phyloP scores from a whole-genome alignment of 352 stramenopile species.

The Globisporangium orthogonon region DNA sequence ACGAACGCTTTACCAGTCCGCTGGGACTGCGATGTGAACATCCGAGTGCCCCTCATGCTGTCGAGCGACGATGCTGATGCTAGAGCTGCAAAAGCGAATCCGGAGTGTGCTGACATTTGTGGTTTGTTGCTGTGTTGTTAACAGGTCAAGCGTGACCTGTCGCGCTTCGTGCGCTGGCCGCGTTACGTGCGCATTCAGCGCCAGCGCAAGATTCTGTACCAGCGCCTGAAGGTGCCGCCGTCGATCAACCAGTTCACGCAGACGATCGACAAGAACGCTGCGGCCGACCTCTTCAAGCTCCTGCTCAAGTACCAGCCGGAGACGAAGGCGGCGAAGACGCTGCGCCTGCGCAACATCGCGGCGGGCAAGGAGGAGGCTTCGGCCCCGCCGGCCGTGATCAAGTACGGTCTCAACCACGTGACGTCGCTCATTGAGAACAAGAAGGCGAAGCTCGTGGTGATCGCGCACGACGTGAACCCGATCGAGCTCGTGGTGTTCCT shows the following conservation, averaged over 20 bases:
- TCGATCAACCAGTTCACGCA: conserved; percentile 99
- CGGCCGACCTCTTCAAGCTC: conserved; percentile 97
- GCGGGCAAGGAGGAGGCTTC: conserved; percentile 90
- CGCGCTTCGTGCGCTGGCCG: conserved; percentile 98
- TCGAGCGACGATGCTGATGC: conserved; percentile 7
- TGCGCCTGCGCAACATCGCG: conserved; percentile 95
- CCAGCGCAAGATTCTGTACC: conserved; percentile 98
- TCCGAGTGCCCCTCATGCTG: conserved; percentile 8
- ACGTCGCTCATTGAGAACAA: conserved; percentile 99
- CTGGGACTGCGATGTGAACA: conserved; percentile 5
- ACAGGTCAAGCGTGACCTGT: conserved; percentile 95
- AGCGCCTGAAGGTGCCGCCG: conserved; percentile 98
- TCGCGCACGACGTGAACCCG: conserved; percentile 98
- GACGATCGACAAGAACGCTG: conserved; percentile 97
- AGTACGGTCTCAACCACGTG: conserved; percentile 99
- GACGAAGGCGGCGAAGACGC: conserved; percentile 96
- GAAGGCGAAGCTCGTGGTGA: conserved; percentile 99
- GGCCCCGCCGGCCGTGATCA: conserved; percentile 90
- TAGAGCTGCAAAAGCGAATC: background rate
- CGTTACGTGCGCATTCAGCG: conserved; percentile 98
- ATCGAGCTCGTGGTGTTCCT: conserved; percentile 98
- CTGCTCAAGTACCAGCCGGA: conserved; percentile 99
- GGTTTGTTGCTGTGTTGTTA: conserved; percentile 2
- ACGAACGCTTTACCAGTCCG: conserved; percentile 24
- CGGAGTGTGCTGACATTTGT: conserved; percentile 9